Evolutionary conservation across 2,329 filamentous ascomycete genomes (phyloP), one percentile per base, ranked within the genome.

Genomic region (Pseudogymnoascus sp.): DNA sequence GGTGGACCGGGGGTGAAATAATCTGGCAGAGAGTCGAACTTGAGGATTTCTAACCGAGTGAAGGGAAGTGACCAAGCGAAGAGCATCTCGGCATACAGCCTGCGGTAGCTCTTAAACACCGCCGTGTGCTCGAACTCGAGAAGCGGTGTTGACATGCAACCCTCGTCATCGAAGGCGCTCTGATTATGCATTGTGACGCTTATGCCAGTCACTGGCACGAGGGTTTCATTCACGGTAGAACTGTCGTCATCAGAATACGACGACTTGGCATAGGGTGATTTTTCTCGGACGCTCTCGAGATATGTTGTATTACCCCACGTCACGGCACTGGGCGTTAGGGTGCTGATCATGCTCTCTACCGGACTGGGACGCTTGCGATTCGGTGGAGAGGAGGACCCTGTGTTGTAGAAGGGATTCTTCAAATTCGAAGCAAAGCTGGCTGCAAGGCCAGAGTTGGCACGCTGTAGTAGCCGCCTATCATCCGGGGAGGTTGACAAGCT

Each of bases 121-220:
- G 75, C 70, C 4, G 74, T 71, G n/a, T 77, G 77, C 30, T 69
- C 75, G 2, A 58, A 33, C 43, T 85, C 80, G 14, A 88, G 75
- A 2, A 88, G 72, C 3, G 85, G 80, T 2, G 79, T 77, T 18
- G 76, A 78, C 68, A 87, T 77, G 77, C 84, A 87, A 11, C 84
- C 85, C 67, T 88, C 85, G 59, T 88, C 85, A 65, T 88, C 86
- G 66, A 88, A 88, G 18, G 81, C 77, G n/a, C 79, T 78, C 64
- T 85, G 83, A 64, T 88, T 84, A 67, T 82, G 80, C 65, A 87
- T 76, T 6, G 77, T 75, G 6, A 86, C 75, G 39, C 61, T 71
- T 35, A 73, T 72, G 2, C 71, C 70, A 5, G 63, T 68, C 33
- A 68, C 71, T 11, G 58, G 30, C 22, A 50, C 37, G 1, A 60